Evolutionary conservation across 108 stramenopile species (phyloP), one percentile per base, ranked within the genome.

Genomic region (Cyclotella cryptica): DNA sequence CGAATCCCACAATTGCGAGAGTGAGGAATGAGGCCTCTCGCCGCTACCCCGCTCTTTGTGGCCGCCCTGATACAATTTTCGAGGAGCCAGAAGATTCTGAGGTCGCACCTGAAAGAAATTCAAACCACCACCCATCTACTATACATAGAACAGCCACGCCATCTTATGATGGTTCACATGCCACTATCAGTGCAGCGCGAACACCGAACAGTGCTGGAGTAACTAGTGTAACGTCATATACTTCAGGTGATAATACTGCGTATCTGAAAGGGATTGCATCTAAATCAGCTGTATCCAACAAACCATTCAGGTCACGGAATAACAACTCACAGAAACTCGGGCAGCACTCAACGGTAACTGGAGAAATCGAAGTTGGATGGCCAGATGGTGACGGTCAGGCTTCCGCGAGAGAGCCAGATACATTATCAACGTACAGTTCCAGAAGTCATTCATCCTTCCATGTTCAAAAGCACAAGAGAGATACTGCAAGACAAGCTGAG

Each of bases 241-340:
- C 51, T 18, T 84, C 85, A 46, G 91, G 88, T 19, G 84, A 87
- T 44, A 92, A 90, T 57, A 87, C 89, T 1, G 88, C 88, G 10
- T 94, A 86, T 66, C 78, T 94, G 11, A 91, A 92, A 64, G 76
- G 74, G 0, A 75, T 94, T 69, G 88, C 93, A 12, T 80, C 90
- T 79, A 87, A 88, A 70, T 83, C 90, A 29, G 83, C 89, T 2
- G 83, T 90, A 18, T 80, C 89, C 0, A 80, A 40, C 58, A 74
- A 84, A 55, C 62, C 68, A 80, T 49, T 65, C 61, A 47, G 43
- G 47, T 45, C 55, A 30, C 60, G 49, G 39, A 72, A 66, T 46
- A 49, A 47, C 43, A 69, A 24, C 42, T 28, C 30, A 30, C 41
- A 42, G 41, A 51, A 62, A 61, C 7, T 52, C 35, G 43, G 30